Percentiles rank a stretch among this genome's conserved stretches.
These are phyloP conservation scores for Endotrypanum monterogeii DNA, from an alignment of 208 protist genomes.

Conservation along the genomic window DNA sequence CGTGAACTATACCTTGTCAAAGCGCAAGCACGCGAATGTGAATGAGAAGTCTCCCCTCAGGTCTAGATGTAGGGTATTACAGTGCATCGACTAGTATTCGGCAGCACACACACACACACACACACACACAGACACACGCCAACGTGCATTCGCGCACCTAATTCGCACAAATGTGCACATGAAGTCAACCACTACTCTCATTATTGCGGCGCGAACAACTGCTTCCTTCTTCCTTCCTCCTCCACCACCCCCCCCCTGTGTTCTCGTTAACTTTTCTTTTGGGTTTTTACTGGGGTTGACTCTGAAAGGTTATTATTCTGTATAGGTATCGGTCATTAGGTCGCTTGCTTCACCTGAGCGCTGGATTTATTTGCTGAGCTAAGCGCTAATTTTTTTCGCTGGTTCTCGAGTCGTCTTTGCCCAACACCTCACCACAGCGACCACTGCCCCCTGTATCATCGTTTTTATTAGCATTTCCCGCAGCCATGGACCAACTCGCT, in stretches of 20 bases:
- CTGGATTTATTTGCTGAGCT: background rate
- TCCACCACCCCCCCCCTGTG: no score
- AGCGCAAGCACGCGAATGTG: no score
- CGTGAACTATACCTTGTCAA: no score
- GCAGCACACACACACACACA: no score
- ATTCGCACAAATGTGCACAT: background rate
- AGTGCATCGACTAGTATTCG: no score
- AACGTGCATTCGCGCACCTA: background rate
- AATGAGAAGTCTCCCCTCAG: no score
- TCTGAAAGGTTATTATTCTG: background rate
- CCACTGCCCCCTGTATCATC: background rate
- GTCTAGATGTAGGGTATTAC: no score
- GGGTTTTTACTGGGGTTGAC: background rate
- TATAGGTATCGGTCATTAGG: background rate
- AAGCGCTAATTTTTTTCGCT: background rate
- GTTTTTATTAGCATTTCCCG: background rate
- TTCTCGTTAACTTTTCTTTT: no score
- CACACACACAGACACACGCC: background rate
- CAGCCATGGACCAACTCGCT: conserved; percentile 68
- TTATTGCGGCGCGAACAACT: background rate
- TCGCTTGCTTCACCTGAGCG: background rate
- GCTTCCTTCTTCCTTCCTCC: background rate
- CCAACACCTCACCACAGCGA: background rate
- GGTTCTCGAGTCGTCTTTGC: background rate
- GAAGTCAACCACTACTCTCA: background rate